These are phyloP conservation scores for Solanum etuberosum DNA, from an alignment of 257 asterid genomes.

Conservation along the genomic window DNA sequence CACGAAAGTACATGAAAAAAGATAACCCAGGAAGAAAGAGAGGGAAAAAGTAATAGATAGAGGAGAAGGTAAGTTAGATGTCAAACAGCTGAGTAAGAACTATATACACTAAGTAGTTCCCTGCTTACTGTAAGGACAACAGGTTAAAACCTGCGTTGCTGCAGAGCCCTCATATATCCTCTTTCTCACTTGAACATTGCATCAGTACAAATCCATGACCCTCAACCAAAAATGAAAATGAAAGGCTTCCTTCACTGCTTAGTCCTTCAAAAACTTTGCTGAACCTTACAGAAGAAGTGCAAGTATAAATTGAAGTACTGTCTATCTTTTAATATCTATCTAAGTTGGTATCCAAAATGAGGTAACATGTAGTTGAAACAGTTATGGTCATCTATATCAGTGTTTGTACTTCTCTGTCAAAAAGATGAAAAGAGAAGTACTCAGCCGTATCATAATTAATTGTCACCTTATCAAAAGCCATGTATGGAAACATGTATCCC, in stretches of 20 bases:
- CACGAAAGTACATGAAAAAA: not conserved
- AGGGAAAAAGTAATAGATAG: not conserved
- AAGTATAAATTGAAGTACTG: not conserved
- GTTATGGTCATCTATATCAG: not conserved
- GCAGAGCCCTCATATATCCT: not conserved
- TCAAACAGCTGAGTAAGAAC: not conserved
- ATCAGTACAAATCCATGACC: not conserved
- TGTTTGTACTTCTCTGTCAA: not conserved
- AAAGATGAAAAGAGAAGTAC: not conserved
- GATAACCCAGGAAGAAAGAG: not conserved
- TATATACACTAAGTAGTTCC: not conserved
- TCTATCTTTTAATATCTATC: not conserved
- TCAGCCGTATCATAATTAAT: not conserved
- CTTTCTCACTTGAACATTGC: not conserved
- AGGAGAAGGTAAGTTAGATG: not conserved
- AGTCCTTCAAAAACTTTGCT: not conserved
- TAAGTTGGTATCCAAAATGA: not conserved
- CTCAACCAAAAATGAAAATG: not conserved
- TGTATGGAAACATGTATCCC: conserved; percentile 11
- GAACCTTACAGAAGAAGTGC: not conserved
- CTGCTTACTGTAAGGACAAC: not conserved
- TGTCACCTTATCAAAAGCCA: not conserved
- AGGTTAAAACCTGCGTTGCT: not conserved
- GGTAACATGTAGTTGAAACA: not conserved
- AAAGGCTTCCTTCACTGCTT: not conserved